These are phyloP conservation scores for Hypoxylon sp. DNA, from an alignment of 2,329 filamentous ascomycete species.

Conservation along the genomic window DNA sequence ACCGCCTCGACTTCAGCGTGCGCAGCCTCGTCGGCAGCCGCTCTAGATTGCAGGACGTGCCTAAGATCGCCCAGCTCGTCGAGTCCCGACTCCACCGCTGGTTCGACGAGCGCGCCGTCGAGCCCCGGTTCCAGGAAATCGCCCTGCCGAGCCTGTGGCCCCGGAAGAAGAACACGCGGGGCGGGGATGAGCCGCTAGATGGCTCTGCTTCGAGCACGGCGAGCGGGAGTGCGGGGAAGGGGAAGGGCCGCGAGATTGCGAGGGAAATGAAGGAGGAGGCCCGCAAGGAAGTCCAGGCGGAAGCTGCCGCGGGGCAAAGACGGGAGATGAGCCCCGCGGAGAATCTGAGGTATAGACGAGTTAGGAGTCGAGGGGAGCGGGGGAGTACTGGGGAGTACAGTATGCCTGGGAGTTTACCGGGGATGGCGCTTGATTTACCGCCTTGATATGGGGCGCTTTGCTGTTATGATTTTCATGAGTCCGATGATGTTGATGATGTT, in stretches of 20 bases:
- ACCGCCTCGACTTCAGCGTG: constrained; percentile 85
- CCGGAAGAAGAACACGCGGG: constrained; percentile 84
- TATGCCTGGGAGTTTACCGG: constrained; percentile 65
- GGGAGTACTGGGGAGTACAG: constrained; percentile 55
- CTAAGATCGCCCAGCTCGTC: constrained; percentile 88
- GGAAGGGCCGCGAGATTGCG: constrained; percentile 68
- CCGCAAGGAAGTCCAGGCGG: constrained; percentile 63
- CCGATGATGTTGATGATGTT: not conserved
- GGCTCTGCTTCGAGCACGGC: constrained; percentile 56
- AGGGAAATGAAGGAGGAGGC: constrained; percentile 67
- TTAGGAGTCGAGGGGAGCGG: constrained; percentile 57
- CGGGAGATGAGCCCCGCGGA: constrained; percentile 54
- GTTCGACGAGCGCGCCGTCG: constrained; percentile 90
- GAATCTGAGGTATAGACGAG: constrained; percentile 57
- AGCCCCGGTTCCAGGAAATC: constrained; percentile 89
- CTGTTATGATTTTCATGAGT: not conserved
- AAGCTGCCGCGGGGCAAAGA: constrained; percentile 54
- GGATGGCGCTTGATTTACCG: constrained; percentile 53
- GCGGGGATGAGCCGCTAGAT: constrained; percentile 72
- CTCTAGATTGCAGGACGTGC: constrained; percentile 86
- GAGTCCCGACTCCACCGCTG: constrained; percentile 85
- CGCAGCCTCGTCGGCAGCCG: constrained; percentile 83
- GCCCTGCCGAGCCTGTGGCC: constrained; percentile 87
- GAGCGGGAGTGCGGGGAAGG: constrained; percentile 63
- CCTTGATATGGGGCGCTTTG: constrained; percentile 38